A percentile compares a stretch with the other conserved stretches of the same genome.
phyloP scores from a whole-genome alignment of 2,329 filamentous ascomycete genomes.

The Epichloe gansuensis region DNA sequence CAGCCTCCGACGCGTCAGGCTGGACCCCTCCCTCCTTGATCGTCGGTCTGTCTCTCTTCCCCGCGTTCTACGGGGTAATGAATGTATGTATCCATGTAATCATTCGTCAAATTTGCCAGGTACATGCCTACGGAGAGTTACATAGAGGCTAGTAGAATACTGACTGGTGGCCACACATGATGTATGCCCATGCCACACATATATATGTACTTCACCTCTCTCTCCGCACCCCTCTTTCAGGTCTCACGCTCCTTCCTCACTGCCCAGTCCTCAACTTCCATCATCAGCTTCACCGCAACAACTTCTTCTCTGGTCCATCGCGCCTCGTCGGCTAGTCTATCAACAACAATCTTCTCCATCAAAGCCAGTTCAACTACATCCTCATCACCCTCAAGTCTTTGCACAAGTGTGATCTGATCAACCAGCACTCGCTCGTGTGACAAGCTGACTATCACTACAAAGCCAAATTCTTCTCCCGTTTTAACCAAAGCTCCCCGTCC shows the following conservation, averaged over 20 bases:
- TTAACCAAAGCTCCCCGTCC: conserved; percentile 2
- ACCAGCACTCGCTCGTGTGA: background rate
- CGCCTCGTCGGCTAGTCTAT: background rate
- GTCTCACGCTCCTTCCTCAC: no score
- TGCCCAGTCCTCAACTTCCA: background rate
- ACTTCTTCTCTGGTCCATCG: background rate
- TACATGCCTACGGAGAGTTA: no score
- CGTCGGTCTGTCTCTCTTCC: background rate
- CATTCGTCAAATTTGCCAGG: background rate
- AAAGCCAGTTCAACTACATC: background rate
- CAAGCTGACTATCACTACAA: background rate
- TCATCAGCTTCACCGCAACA: background rate
- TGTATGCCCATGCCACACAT: no score
- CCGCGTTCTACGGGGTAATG: background rate
- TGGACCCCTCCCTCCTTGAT: no score
- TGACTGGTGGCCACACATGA: no score
- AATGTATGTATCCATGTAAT: no score
- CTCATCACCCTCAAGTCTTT: background rate
- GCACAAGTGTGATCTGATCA: background rate
- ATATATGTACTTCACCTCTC: no score
- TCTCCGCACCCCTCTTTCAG: no score
- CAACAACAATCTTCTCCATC: background rate
- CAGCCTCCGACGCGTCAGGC: background rate
- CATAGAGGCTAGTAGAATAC: no score
- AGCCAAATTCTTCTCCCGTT: conserved; percentile 4